These are phyloP conservation scores for Kingdonia uniflora DNA, from an alignment of 164 flowering plant species.

Conservation along the genomic window DNA sequence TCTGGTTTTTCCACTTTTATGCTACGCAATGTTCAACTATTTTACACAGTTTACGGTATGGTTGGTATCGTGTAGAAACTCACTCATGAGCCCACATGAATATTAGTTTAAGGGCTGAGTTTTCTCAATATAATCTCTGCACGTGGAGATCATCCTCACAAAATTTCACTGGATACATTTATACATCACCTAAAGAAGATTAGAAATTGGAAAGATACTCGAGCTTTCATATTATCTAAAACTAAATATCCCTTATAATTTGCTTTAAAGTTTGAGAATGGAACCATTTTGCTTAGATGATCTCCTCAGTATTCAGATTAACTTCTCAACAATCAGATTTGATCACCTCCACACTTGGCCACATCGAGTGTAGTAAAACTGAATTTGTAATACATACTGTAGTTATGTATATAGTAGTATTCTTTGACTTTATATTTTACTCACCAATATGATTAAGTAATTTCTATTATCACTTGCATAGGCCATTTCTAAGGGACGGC, in stretches of 20 bases:
- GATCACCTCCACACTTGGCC: neutral
- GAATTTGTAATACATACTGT: neutral
- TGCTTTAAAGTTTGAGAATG: neutral
- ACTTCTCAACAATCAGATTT: neutral
- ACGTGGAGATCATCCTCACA: neutral
- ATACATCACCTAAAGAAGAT: no score
- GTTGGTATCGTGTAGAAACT: neutral
- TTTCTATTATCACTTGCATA: slow-evolving; percentile 12
- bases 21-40: no score
- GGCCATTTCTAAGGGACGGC: slow-evolving; percentile 87
- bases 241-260: neutral
- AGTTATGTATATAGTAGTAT: neutral
- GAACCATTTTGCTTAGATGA: neutral
- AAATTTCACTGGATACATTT: no score
- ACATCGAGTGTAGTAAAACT: neutral
- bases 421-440: neutral
- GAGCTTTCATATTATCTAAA: no score
- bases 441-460: neutral
- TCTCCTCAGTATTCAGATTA: neutral
- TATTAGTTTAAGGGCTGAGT: neutral
- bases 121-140: neutral
- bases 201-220: no score
- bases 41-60: neutral
- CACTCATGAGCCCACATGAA: neutral
- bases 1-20: neutral